Evolutionary conservation across 2,329 filamentous ascomycete genomes (phyloP).

Genomic region (Onygenales sp.): DNA sequence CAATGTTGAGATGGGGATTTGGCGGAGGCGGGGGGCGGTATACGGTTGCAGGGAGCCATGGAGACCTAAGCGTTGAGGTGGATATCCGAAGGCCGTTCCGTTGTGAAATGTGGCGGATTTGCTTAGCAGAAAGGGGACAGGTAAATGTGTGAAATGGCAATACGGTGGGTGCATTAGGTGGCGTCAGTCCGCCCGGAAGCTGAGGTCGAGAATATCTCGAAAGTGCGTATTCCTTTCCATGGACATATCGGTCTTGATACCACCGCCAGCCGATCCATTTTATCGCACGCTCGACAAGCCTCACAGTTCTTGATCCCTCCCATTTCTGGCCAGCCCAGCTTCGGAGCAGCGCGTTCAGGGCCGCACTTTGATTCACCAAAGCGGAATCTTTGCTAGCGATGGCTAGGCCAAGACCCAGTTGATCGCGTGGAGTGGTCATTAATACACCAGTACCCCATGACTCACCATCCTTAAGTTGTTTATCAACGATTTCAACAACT

Average conservation of each 20-base stretch:
- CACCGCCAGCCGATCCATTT: conserved; percentile 69
- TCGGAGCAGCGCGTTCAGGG: conserved; percentile 30
- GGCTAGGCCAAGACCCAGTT: conserved; percentile 41
- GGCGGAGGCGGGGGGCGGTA: conserved; percentile 81
- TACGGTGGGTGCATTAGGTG: conserved; percentile 86
- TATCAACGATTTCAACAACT: conserved; percentile 82
- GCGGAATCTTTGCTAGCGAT: conserved; percentile 23
- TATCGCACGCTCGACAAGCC: conserved; percentile 76
- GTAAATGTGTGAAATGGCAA: conserved; percentile 98
- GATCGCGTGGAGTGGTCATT: conserved; percentile 43
- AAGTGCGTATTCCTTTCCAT: conserved; percentile 45
- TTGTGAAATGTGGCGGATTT: conserved; percentile 89
- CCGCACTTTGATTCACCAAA: conserved; percentile 16
- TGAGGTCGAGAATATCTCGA: conserved; percentile 62
- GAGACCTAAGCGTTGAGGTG: conserved; percentile 71
- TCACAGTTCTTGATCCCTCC: conserved; percentile 79
- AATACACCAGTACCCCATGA: conserved; percentile 72
- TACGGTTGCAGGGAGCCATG: conserved; percentile 75
- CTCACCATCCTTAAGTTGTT: conserved; percentile 77
- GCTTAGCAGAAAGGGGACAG: conserved; percentile 79
- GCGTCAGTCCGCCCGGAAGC: conserved; percentile 60
- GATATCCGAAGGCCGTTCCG: conserved; percentile 90
- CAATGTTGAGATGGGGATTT: conserved; percentile 73
- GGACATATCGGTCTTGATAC: conserved; percentile 74
- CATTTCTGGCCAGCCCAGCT: conserved; percentile 66